Base-by-base conservation (phyloP, 768 basidiomycete genomes). In the Cyathus striatus region DNA sequence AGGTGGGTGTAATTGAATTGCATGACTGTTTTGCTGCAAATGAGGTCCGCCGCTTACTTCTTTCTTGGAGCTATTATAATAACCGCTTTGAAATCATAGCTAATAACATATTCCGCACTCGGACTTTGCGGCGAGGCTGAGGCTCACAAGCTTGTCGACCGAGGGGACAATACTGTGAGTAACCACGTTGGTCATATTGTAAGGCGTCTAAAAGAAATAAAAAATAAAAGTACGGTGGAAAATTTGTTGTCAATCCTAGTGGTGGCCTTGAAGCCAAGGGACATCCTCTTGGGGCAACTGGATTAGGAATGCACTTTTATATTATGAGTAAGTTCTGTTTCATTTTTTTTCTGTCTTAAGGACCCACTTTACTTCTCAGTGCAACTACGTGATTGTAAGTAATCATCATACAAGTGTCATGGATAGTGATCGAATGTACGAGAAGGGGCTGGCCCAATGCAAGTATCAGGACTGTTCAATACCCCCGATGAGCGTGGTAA, bases 221-320 rank as follows among this genome's bases (percentile, higher is more conserved):
- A n/a, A 35, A 23, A 40, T 23, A 13, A 16, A 41, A 87, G 84
- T 89, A 88, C 45, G 89, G 86, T 16, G 89, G 90, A 4, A 87
- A 88, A 61, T 92, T 77, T 39, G 86, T 92, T 14, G 65, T 92
- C 25, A 91, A 92, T 50, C 86, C 90, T 0, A 86, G 83, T 40
- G 90, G 90, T 20, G 90, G 90, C 0, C 72, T 92, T 13, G 86
- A 92, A 56, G 86, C 87, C n/a, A 92, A 90, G 56, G 90, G 90
- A 2, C 87, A 91, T 55, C 89, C 90, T 2, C 72, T 90, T 16
- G 87, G 88, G 27, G 86, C 88, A 1, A 89, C 85, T 14, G 88
- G 88, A 2, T 64, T 90, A 12, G 87, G 83, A 21, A 90, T 90
- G 88, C 87, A 90, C 57, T 89, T 89, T 62, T 90, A 87, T 54